Evolutionary conservation across 192 early-diverging fungal genomes (phyloP), one percentile per base, ranked within the genome.

Genomic region (Umbelopsis sp.): DNA sequence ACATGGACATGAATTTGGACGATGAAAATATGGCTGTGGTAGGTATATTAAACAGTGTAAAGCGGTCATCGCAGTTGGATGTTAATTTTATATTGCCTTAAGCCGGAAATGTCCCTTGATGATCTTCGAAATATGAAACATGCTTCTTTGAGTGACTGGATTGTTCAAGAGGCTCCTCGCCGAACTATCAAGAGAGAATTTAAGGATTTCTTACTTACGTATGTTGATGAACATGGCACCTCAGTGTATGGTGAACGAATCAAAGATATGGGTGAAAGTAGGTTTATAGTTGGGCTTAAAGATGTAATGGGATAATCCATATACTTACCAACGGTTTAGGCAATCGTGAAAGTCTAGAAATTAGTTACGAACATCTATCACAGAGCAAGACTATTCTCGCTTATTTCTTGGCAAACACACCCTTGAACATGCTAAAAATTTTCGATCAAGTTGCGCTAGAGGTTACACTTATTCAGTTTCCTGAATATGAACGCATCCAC

Each of bases 211-310:
- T 80, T 99, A 46, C 85, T 91, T 15, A 93, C 91, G 10, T 97
- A 87, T 76, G 88, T 91, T n/a, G 89, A 94, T 65, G 90, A 91
- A 37, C 81, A 91, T 37, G 94, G 94, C 68, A 91, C 90, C 33
- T 96, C 94, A 20, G 91, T 99, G 7, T 99, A 99, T 68, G 96
- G 95, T 71, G 91, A 96, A 72, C 84, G 92, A 21, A 97, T 99
- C 75, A 85, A 90, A 50, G 85, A 86, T 47, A 89, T 99, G 85
- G 94, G 95, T 79, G 78, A 80, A 55, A 68, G 78, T 69, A 75
- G 44, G 74, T 71, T n/a, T 41, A 41, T 41, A n/a, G n/a, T 9
- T 6, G 37, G 2, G 10, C 7, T 4, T 13, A 46, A 4, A 10
- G 0, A 41, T 10, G 10, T 41, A 41, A 41, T 41, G 37, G 37